Evolutionary conservation across 306 rosid species (phyloP), one percentile per base, ranked within the genome.

Genomic region (Adenanthera pavonina): DNA sequence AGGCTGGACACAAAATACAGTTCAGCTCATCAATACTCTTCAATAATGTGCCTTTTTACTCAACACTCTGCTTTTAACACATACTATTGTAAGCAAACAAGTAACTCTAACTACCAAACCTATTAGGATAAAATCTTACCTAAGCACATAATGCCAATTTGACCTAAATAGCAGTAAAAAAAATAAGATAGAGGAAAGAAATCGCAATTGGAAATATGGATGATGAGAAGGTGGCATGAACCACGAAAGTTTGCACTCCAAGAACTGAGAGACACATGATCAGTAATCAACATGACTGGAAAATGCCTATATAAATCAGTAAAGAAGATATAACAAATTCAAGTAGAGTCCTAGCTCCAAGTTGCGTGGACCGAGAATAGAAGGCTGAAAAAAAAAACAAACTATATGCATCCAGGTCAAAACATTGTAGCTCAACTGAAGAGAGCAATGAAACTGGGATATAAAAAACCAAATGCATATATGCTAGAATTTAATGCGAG

Each of bases 1-100:
- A 9, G 98, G 99, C 99, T 93, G 94, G 76, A 84, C 4, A 80
- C 41, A 62, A 86, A 76, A 76, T 43, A 75, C 71, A 85, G 61
- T 74, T 77, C 86, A 81, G 74, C 38, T 57, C 48, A 78, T 87
- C 84, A 89, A 81, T 85, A 20, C 57, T 40, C 80, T 69, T 56
- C 60, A 2, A 11, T 54, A 41, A 69, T 7, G 25, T 4, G 59
- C 30, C 30, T 25, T 25, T 25, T 25, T 25, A 25, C 30, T 25
- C 30, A 25, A 25, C 30, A 25, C 30, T 25, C 30, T 25, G 30
- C 70, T 69, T 56, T 38, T 10, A 60, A 7, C 19, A 51, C 40
- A 43, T 19, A 33, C 12, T n/a, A 33, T 47, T 14, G 3, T n/a
- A 69, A 9, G 47, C 51, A 54, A 41, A 41, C 59, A 69, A 57